Evolutionary conservation across 1,284 basidiomycete species (phyloP), one percentile per base, ranked within the genome.

Genomic region (Rhodotorula sp.): DNA sequence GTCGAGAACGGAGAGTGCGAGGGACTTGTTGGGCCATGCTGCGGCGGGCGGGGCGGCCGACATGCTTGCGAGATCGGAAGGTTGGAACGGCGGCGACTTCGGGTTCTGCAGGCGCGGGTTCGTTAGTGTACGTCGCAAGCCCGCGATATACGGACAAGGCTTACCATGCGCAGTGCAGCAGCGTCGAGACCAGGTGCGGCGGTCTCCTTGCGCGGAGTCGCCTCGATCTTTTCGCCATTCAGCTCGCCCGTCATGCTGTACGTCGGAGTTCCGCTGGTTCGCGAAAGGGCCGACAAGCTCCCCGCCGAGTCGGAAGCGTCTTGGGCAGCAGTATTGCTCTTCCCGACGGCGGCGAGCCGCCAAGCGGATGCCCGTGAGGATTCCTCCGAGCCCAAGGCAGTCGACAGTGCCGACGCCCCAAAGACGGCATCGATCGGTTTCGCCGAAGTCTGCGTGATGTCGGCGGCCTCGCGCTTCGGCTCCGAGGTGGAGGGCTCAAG

Each of bases 221-320:
- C 61, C 54, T 69, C 67, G 34, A 76, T 62, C 49, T 83, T 85
- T 69, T 90, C 89, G 23, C 71, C 70, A 43, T 79, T 76, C 68
- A 92, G 78, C 80, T 92, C 91, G 78, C 90, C 91, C 64, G 83
- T 85, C 54, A 92, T 56, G 54, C 54, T 26, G 14, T 26, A 56
- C 10, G 54, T 56, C 54, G 54, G 54, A 16, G 54, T 56, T 12
- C 26, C 54, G 26, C 54, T 56, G 14, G 54, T 3, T 15, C 54
- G n/a, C n/a, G 54, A 29, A 15, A 56, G 18, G 6, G 49, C 49
- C 23, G 49, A 51, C 49, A 51, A 23, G 23, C 20, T 23, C 49
- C 20, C 20, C 2, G 49, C 49, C 18, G 49, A 51, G 20, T 51
- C 49, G 49, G 54, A 26, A n/a, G 5, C 14, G 16, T 56, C 54